Conservation (phyloP, 495 filamentous ascomycete species). For the Neurospora sublineolata region DNA sequence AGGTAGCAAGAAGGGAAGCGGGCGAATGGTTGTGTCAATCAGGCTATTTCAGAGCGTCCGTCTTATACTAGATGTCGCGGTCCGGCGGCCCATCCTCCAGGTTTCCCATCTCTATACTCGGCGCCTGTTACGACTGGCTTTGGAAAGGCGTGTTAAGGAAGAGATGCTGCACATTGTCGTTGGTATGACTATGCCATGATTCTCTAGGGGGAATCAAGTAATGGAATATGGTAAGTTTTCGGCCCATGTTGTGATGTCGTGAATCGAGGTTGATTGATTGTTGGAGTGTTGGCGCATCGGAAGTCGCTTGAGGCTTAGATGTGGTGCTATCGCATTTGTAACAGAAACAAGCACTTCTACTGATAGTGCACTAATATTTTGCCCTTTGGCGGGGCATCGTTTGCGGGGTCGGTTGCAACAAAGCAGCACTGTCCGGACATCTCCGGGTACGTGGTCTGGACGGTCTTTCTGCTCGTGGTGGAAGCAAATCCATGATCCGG, state of each 20-base stretch:
- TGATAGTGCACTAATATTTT: not conserved
- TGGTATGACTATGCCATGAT: not conserved
- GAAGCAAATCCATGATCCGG: not conserved
- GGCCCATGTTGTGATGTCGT: not conserved
- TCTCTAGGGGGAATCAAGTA: not conserved
- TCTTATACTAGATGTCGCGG: slow-evolving; percentile 17
- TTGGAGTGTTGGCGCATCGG: not conserved
- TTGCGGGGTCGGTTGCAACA: not conserved
- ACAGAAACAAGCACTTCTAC: accelerated
- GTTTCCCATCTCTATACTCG: not conserved
- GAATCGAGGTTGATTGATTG: not conserved
- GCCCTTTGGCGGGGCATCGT: not conserved
- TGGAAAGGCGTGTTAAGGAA: not conserved
- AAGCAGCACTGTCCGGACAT: not conserved
- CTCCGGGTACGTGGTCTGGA: not conserved
- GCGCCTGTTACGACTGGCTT: not conserved
- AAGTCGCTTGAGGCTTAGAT: not conserved
- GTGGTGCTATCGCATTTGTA: not conserved
- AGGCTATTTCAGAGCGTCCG: slow-evolving; percentile 20
- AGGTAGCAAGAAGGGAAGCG: not conserved
- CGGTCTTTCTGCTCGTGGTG: not conserved
- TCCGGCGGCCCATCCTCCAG: slow-evolving; percentile 19
- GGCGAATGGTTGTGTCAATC: slow-evolving; percentile 11
- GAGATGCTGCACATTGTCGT: accelerated
- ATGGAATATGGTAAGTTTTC: not conserved